Evolutionary conservation across 2,329 filamentous ascomycete genomes (phyloP).

Genomic region (Emergomyces pasteurianus): DNA sequence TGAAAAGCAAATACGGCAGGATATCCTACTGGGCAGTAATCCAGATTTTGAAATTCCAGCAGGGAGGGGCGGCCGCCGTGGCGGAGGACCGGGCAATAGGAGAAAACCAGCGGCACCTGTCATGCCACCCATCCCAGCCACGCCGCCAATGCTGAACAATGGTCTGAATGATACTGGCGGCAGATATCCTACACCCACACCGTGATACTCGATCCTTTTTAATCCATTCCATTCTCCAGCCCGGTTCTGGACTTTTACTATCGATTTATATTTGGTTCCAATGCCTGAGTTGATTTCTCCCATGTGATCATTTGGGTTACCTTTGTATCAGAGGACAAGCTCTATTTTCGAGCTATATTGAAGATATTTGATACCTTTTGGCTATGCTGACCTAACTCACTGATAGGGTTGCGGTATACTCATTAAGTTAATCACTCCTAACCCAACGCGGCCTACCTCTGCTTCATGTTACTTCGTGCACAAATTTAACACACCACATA

Average conservation of each 20-base stretch:
- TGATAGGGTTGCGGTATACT: neutral
- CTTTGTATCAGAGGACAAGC: neutral
- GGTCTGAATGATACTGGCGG: neutral
- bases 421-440: neutral
- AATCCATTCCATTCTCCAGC: neutral
- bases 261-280: neutral
- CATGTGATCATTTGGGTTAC: neutral
- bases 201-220: neutral
- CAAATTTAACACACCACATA: neutral
- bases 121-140: slow-evolving; percentile 17
- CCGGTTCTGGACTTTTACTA: neutral
- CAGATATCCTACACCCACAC: slow-evolving; percentile 4
- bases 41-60: slow-evolving; percentile 69
- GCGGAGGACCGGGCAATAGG: slow-evolving; percentile 9
- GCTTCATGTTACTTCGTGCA: neutral
- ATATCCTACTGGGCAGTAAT: slow-evolving; percentile 65
- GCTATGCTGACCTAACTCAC: neutral
- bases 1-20: slow-evolving; percentile 48
- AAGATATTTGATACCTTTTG: neutral
- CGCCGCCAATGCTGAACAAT: slow-evolving; percentile 7
- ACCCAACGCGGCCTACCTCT: neutral
- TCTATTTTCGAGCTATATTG: neutral
- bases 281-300: neutral
- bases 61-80: slow-evolving; percentile 14
- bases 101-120: neutral